These are phyloP conservation scores for Phytophthora pseudosyringae DNA, from an alignment of 352 stramenopile species.

Conservation along the genomic window DNA sequence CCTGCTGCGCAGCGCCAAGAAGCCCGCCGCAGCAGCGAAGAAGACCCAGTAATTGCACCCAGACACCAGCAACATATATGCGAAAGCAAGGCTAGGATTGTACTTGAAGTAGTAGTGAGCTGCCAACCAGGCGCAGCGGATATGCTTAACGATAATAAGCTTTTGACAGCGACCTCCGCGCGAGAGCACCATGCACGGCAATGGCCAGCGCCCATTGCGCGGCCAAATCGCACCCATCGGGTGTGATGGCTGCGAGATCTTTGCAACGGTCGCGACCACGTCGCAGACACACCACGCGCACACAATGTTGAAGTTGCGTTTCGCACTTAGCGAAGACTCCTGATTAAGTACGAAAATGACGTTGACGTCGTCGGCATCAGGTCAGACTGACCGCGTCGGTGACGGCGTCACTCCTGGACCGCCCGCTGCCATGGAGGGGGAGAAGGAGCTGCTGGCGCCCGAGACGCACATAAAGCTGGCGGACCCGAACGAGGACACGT, in stretches of 20 bases:
- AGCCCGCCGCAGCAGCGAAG: slow-evolving; percentile 35
- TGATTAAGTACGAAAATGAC: background rate
- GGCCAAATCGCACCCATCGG: slow-evolving; percentile 9
- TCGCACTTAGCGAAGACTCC: slow-evolving; percentile 3
- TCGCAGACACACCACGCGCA: slow-evolving; percentile 18
- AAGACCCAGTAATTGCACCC: slow-evolving; percentile 44
- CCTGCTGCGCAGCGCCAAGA: slow-evolving; percentile 61
- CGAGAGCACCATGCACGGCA: background rate
- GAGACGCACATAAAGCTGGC: slow-evolving; percentile 66
- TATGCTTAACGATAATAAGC: slow-evolving; percentile 26
- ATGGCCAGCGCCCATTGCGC: background rate
- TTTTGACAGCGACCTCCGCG: slow-evolving; percentile 13
- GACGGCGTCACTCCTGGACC: slow-evolving; percentile 5
- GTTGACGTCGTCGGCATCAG: slow-evolving; percentile 4
- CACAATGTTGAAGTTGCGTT: slow-evolving; percentile 18
- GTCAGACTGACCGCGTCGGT: no score
- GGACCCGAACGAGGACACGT: slow-evolving; percentile 80
- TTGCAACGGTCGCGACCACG: slow-evolving; percentile 14
- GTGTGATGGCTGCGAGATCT: slow-evolving; percentile 4
- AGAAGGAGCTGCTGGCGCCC: slow-evolving; percentile 27
- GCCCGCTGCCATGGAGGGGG: slow-evolving; percentile 16
- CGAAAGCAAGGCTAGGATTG: slow-evolving; percentile 28
- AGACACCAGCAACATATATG: slow-evolving; percentile 19
- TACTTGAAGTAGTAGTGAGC: slow-evolving; percentile 38
- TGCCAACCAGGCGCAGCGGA: slow-evolving; percentile 7